These are phyloP conservation scores for Colletotrichum brevisporum DNA, from an alignment of 2,329 filamentous ascomycete genomes.

Conservation along the genomic window DNA sequence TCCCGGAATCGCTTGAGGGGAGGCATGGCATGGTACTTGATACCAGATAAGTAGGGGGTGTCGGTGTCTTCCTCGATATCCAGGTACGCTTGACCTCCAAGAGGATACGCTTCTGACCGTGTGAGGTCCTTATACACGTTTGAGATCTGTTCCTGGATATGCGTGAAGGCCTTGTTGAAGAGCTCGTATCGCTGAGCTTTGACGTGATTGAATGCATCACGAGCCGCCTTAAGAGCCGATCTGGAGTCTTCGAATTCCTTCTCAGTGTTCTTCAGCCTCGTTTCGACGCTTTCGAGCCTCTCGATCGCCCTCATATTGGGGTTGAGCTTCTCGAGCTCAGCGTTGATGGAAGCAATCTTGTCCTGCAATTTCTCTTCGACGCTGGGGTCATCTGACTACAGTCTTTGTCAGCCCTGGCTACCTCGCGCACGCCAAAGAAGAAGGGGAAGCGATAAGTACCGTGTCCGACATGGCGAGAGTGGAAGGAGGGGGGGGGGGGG, in stretches of 20 bases:
- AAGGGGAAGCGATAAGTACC: too few relatives aligned
- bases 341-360: slow-evolving; percentile 79
- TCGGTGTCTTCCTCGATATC: slow-evolving; percentile 96
- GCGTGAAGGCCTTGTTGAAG: slow-evolving; percentile 94
- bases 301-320: slow-evolving; percentile 98
- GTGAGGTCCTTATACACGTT: slow-evolving; percentile 97
- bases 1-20: slow-evolving; percentile 98
- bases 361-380: slow-evolving; percentile 84
- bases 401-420: slow-evolving; percentile 47
- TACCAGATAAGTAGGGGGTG: slow-evolving; percentile 93
- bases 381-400: slow-evolving; percentile 76
- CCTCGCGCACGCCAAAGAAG: background rate
- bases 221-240: slow-evolving; percentile 78
- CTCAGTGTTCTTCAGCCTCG: slow-evolving; percentile 85
- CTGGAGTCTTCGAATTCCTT: slow-evolving; percentile 91
- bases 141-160: slow-evolving; percentile 95
- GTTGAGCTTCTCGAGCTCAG: slow-evolving; percentile 92
- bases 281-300: slow-evolving; percentile 87
- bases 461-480: background rate
- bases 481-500: background rate
- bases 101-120: slow-evolving; percentile 87
- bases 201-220: slow-evolving; percentile 86
- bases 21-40: slow-evolving; percentile 99
- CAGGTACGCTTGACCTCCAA: slow-evolving; percentile 91
- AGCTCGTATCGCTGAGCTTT: slow-evolving; percentile 88